phyloP scores from a whole-genome alignment of 345 rosid genomes.

The Bruguiera gymnorhiza region DNA sequence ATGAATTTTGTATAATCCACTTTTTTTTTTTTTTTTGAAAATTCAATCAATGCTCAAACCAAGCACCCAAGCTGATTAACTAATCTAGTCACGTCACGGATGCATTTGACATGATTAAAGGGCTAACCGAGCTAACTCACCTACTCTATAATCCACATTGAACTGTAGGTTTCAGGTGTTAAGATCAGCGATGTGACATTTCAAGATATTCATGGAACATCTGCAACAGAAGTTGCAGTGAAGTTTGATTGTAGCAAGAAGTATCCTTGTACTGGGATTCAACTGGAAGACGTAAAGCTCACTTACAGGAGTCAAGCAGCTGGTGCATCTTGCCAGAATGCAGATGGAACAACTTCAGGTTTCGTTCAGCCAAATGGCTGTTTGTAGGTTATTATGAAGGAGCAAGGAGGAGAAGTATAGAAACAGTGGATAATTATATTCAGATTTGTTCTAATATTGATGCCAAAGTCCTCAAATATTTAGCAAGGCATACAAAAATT shows the following conservation, averaged over 20 bases:
- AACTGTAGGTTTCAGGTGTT: slow-evolving; percentile 10
- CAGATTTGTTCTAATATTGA: no score
- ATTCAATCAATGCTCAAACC: no score
- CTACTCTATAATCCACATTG: no score
- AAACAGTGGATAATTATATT: no score
- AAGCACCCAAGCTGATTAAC: no score
- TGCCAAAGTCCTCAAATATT: no score
- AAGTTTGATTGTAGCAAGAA: slow-evolving; percentile 17
- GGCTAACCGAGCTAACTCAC: no score
- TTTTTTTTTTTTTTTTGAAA: no score
- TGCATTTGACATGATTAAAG: no score
- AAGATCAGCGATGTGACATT: slow-evolving; percentile 2
- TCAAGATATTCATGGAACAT: slow-evolving; percentile 17
- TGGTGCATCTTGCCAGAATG: slow-evolving; percentile 14
- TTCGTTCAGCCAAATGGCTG: slow-evolving; percentile 16
- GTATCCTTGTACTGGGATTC: slow-evolving; percentile 11
- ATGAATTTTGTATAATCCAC: neutral
- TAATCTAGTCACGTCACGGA: no score
- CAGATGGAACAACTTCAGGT: slow-evolving; percentile 14
- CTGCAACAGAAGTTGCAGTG: slow-evolving; percentile 21
- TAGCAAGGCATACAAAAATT: no score
- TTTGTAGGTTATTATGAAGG: neutral
- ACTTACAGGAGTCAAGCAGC: slow-evolving; percentile 13
- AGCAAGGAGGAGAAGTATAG: no score
- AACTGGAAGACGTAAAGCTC: slow-evolving; percentile 9